Evolutionary conservation across 306 rosid genomes (phyloP), one percentile per base, ranked within the genome.

Genomic region (Lagenaria siceraria): DNA sequence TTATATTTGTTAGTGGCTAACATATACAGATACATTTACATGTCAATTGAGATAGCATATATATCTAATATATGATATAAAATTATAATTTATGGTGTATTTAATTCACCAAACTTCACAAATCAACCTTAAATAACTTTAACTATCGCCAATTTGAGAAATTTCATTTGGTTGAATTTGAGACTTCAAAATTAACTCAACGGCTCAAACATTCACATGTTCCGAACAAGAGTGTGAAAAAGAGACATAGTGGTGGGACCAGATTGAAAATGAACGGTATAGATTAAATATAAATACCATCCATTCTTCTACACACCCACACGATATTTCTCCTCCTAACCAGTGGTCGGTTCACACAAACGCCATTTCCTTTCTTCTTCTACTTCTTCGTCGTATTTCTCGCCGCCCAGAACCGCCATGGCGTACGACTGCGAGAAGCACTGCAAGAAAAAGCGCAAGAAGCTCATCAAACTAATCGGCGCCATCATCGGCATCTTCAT

Each of bases 391-490:
- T 8, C 52, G 9, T 36, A 1, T 21, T 43, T 36, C 2, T 27
- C 76, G 2, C n/a, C 75, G 35, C 14, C 56, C 35, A 4, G 22
- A 17, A 42, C 76, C 24, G 42, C 19, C 81, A 90, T 90, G 97
- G 75, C 61, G 3, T 89, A 90, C 53, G 89, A 79, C 80, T 96
- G 98, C 71, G 84, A 82, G 1, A 73, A 48, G 21, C 71, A 83
- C 85, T 97, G 93, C 83, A 64, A 72, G 36, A 65, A 85, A 0
- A 40, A 0, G n/a, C 24, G 87, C 64, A 75, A 83, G 6, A 60
- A 0, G 25, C 12, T 33, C 7, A 10, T 49, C 83, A 65, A 22
- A 7, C 66, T 55, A 33, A 17, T 83, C 72, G 85, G 84, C 79
- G 87, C 80, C 17, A 40, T 83, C 4, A 17, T 90, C 59, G 49